Evolutionary conservation across 306 rosid genomes (phyloP), one percentile per base, ranked within the genome.

Genomic region (Acacia acuminata): DNA sequence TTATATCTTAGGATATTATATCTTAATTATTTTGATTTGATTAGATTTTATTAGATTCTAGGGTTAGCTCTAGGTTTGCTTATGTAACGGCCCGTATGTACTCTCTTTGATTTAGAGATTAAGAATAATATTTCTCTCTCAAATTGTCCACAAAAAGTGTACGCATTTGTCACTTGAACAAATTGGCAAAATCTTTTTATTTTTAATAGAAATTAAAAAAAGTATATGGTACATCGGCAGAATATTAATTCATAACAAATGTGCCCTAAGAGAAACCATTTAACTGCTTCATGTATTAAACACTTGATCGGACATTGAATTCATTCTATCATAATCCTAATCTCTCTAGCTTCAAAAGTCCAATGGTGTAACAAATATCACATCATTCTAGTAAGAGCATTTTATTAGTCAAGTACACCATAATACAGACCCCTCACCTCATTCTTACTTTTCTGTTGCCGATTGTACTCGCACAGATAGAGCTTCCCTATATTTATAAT

Each of bases 231-330:
- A 58, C 65, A 58, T 63, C 51, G 1, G 48, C 16, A 75, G 51
- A 77, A 25, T 77, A 78, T 77, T 48, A 79, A 40, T 67, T 50
- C 25, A 48, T 16, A 77, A 38, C 12, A 56, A 44, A 73, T 34
- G 22, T 44, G 74, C 66, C 68, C 81, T 30, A 40, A 61, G 72
- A 55, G 69, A 40, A 76, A 75, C 73, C 72, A 71, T 34, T 79
- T 58, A 61, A 75, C 65, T 14, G 19, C 61, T 48, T 82, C 66
- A 34, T 34, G 48, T 77, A 67, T 68, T 13, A 16, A 78, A 24
- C 75, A 74, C 45, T 82, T 78, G 45, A 56, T 68, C 79, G 69
- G 66, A 79, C 75, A 82, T 67, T 68, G 36, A 25, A 70, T 58
- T 75, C 64, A 38, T 36, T 66, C 27, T 77, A 66, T 44, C 69